Evolutionary conservation across 306 rosid species (phyloP), one percentile per base, ranked within the genome.

Genomic region (Trifolium repens): DNA sequence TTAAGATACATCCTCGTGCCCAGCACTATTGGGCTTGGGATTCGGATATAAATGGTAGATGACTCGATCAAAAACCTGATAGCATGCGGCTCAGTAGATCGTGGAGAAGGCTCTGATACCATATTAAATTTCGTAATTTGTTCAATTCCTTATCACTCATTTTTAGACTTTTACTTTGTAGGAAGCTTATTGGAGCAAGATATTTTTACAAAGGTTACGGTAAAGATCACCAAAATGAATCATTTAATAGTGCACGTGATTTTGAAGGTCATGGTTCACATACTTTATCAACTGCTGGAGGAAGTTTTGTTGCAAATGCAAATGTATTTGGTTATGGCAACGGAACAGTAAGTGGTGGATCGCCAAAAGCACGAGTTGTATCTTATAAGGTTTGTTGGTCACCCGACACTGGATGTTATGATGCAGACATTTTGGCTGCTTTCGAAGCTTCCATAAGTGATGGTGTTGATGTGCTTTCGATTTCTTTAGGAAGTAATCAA

Each of bases 321-420:
- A 39, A 14, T 39, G 69, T 39, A 39, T 37, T 37, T 64, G 69
- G 69, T 1, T 4, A 37, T 39, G 69, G 69, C 3, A 64, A 64
- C 9, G 69, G 69, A 64, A 64, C 49, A 64, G 9, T 15, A 64
- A 64, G 69, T 9, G 69, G 69, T 64, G 49, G 49, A 64, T 64
- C 69, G 1, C 69, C 69, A 64, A 64, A 64, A 64, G 69, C 69
- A 9, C 2, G 69, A 39, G 69, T 39, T 64, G 69, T 6, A 64
- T 2, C 69, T n/a, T 64, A 64, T 39, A 64, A 64, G 2, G 69
- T 64, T 19, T 34, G 69, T 63, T 63, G 27, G 47, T 4, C 7
- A 0, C 2, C 2, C 1, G 60, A 3, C 0, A 1, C 0, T 4
- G 27, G 8, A 4, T 34, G 47, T 34, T 9, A 1, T 63, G 49